Conservation (phyloP, 495 filamentous ascomycete genomes). For the Barbatosphaeria neglecta region DNA sequence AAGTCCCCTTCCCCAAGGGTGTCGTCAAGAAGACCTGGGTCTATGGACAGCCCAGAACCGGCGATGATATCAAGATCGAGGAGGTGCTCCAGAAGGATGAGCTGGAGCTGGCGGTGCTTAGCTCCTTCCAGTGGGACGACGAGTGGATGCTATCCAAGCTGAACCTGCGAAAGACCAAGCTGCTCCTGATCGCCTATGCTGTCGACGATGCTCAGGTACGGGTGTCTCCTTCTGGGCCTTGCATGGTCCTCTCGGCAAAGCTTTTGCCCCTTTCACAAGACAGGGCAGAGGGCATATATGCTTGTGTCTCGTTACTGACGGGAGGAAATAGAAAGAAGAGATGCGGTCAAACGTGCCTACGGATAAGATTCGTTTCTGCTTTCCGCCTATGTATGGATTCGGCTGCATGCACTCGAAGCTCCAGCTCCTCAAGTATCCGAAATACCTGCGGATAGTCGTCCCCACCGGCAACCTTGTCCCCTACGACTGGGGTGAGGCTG, state of each 20-base stretch:
- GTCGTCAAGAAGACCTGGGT: conserved; percentile 76
- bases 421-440: conserved; percentile 62
- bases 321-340: conserved; percentile 32
- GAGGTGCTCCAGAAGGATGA: conserved; percentile 68
- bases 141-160: conserved; percentile 33
- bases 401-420: conserved; percentile 80
- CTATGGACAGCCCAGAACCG: conserved; percentile 37
- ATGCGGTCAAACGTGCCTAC: conserved; percentile 37
- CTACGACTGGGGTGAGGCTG: conserved; percentile 77
- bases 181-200: conserved; percentile 31
- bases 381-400: conserved; percentile 50
- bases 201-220: conserved; percentile 35
- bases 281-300: not conserved
- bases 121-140: conserved; percentile 77
- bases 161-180: conserved; percentile 24
- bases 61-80: conserved; percentile 77
- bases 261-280: not conserved
- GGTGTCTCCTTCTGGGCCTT: not conserved
- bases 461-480: conserved; percentile 72
- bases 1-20: conserved; percentile 55
- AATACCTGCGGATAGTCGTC: conserved; percentile 60
- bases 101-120: conserved; percentile 66
- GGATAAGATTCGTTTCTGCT: conserved; percentile 51
- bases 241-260: not conserved
- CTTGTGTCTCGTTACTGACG: conserved; percentile 8